Conservation (phyloP, 2,329 filamentous ascomycete species). For the Fusarium scirpi region DNA sequence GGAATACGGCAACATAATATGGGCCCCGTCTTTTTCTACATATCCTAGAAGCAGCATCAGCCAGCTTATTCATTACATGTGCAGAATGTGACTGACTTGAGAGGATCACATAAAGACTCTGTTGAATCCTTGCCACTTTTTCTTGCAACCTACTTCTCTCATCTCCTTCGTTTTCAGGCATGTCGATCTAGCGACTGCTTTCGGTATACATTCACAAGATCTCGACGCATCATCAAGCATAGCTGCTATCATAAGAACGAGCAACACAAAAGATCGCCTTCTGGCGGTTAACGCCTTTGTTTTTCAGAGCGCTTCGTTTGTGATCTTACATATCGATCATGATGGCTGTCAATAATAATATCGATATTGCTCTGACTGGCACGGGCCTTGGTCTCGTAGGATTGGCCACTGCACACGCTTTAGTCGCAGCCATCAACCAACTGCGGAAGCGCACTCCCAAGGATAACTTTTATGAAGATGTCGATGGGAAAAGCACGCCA, state of each 20-base stretch:
- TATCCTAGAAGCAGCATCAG: slow-evolving; percentile 14
- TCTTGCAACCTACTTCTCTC: neutral
- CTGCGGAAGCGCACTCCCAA: slow-evolving; percentile 52
- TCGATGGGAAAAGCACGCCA: slow-evolving; percentile 75
- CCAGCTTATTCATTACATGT: slow-evolving; percentile 36
- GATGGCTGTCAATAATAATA: slow-evolving; percentile 32
- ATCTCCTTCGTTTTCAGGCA: neutral
- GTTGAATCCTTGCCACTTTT: slow-evolving; percentile 9
- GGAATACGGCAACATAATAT: slow-evolving; percentile 5
- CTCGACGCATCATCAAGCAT: neutral
- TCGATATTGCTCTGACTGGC: slow-evolving; percentile 48
- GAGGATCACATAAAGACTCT: slow-evolving; percentile 18
- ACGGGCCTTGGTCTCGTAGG: slow-evolving; percentile 52
- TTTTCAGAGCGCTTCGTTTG: neutral
- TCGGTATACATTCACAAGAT: neutral
- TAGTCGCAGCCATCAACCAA: slow-evolving; percentile 52
- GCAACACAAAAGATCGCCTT: neutral
- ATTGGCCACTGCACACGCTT: slow-evolving; percentile 54
- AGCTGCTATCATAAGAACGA: slow-evolving; percentile 1
- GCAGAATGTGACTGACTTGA: slow-evolving; percentile 22
- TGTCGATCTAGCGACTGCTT: slow-evolving; percentile 1
- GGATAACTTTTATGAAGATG: slow-evolving; percentile 72
- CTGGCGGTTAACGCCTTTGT: slow-evolving; percentile 25
- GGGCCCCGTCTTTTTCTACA: slow-evolving; percentile 22
- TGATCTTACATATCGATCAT: neutral